Base-by-base conservation (phyloP, 106 monocot genomes). In the Acorus calamus region DNA sequence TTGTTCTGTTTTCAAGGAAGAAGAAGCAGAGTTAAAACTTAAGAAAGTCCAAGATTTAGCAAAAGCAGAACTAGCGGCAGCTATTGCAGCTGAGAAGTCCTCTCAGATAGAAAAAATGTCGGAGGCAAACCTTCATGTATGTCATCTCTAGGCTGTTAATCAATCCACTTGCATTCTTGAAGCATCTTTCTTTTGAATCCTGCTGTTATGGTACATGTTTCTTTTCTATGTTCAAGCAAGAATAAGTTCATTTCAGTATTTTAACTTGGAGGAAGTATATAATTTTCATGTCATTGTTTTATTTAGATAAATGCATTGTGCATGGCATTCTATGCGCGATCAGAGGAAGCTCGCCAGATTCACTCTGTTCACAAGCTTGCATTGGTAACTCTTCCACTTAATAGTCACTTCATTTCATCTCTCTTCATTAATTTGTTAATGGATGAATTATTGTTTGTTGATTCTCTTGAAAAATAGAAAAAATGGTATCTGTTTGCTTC, bases 321-420 rank as follows among this genome's bases (percentile, higher is more conserved):
- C 76, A 96, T 96, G 96, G 96, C 96, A 50, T 91, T 96, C 62
- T 85, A 87, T 87, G 96, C 96, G 66, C 79, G 96, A 72, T 96
- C 96, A 46, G 96, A 96, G 79, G 96, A 96, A 75, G 84, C 96
- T 41, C 87, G 80, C 2, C 90, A 91, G 65, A 87, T 65, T 74
- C 82, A 87, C 71, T 87, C 96, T 49, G 76, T 91, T 80, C 85
- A 91, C 74, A 96, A 91, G 55, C 91, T 96, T 78, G 84, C 96
- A 59, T 76, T 87, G 82, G 96, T 96, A 77, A 63, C 61, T 62
- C 47, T 11, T 9, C 10, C 68, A 28, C 28, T 64, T 48, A n/a
- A n/a, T n/a, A n/a, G n/a, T n/a, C n/a, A n/a, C n/a, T n/a, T n/a
- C n/a, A n/a, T n/a, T n/a, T n/a, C n/a, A n/a, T n/a, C n/a, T n/a